Base-by-base conservation (phyloP, 2,329 filamentous ascomycete species). In the Colletotrichum spaethianum region DNA sequence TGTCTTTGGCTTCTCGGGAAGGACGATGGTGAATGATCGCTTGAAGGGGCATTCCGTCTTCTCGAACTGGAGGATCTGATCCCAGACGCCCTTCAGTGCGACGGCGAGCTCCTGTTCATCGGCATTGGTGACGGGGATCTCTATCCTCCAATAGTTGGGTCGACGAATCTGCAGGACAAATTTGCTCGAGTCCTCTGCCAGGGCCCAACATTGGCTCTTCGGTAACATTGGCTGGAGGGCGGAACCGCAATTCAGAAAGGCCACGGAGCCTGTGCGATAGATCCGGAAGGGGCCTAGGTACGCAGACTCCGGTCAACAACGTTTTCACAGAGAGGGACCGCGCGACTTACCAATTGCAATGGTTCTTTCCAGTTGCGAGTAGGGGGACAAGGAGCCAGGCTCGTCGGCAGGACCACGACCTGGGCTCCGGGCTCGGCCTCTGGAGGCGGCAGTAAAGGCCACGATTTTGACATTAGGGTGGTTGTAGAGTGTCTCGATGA, bases 121-220 rank as follows among this genome's bases (percentile, higher is more conserved):
- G 2, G 88, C 83, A 0, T 89, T 89, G 44, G 86, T 86, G 20
- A 90, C 88, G 0, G 94, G 93, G 7, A 98, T 83, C 79, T 98
- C 95, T 77, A 98, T 96, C 74, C 95, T 91, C 88, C 96, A 98
- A 81, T 96, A 98, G 53, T 93, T 92, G 38, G 95, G 92, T 55
- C 92, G 90, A 28, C 94, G 88, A 75, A 97, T 94, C 75, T 95
- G 93, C 71, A 98, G 84, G n/a, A 97, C 93, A 76, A 97, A 98
- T 76, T 92, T 89, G 81, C 86, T 94, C 50, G 93, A 93, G 67
- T 92, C 89, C 69, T 94, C 93, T 80, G 97, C 94, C 40, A 98
- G 93, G 80, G 93, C 97, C 95, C 95, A 98, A 79, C 93, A 97
- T 82, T 98, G 95, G 70, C 94, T 97, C 80, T 94, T 94, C 31